Evolutionary conservation across 371 early-diverging fungal species (phyloP).

Genomic region (Mucor indicus): DNA sequence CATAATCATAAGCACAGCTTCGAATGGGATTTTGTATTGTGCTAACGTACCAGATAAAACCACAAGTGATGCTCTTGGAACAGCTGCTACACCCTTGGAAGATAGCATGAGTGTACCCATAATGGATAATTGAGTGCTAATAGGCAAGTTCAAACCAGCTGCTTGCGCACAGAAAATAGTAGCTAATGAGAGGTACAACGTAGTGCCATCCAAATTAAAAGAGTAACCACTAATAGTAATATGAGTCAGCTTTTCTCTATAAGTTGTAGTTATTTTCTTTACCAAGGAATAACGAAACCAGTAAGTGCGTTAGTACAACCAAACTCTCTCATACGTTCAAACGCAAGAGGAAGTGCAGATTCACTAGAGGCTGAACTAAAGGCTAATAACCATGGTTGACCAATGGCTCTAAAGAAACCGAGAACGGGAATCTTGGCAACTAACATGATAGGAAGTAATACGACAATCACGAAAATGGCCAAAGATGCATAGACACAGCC

Average conservation of each 20-base stretch:
- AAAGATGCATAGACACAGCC: constrained; percentile 64
- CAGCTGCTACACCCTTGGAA: constrained; percentile 80
- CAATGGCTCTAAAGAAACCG: constrained; percentile 56
- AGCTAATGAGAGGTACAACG: constrained; percentile 70
- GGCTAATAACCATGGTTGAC: constrained; percentile 75
- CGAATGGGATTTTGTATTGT: constrained; percentile 55
- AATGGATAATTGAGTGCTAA: constrained; percentile 66
- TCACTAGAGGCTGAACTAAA: constrained; percentile 83
- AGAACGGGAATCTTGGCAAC: constrained; percentile 53
- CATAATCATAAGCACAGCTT: constrained; percentile 59
- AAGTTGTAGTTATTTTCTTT: too few species aligned
- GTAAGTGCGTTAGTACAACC: constrained; percentile 34
- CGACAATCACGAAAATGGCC: constrained; percentile 55
- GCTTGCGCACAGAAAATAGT: constrained; percentile 71
- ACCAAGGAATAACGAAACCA: too few species aligned
- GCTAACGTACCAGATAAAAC: constrained; percentile 15
- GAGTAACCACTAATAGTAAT: constrained; percentile 83
- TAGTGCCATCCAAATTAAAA: constrained; percentile 82
- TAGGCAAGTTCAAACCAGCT: constrained; percentile 50
- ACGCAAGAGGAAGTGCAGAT: constrained; percentile 75
- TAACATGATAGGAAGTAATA: constrained; percentile 64
- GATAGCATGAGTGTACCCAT: constrained; percentile 75
- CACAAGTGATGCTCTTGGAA: constrained; percentile 73
- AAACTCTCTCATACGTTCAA: constrained; percentile 70
- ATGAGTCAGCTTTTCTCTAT: too few species aligned